phyloP scores from a whole-genome alignment of 2,329 filamentous ascomycete species.

The Paecilomyces fulvus region DNA sequence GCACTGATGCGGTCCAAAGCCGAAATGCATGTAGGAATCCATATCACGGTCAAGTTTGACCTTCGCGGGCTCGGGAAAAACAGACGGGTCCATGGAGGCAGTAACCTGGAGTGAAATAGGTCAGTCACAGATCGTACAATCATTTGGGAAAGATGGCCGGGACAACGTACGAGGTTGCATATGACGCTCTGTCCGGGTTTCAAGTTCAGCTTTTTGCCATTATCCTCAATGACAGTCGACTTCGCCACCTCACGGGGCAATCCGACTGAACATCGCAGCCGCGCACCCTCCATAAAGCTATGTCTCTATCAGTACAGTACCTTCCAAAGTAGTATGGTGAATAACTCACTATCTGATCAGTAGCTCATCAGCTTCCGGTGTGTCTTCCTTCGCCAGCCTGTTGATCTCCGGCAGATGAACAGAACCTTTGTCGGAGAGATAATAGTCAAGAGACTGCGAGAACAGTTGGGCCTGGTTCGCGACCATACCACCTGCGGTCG shows the following conservation, averaged over 20 bases:
- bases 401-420: constrained; percentile 42
- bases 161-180: constrained; percentile 27
- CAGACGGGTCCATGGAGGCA: constrained; percentile 27
- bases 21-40: constrained; percentile 56
- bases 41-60: constrained; percentile 57
- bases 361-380: constrained; percentile 38
- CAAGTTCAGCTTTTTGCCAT: constrained; percentile 21
- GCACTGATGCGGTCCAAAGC: constrained; percentile 54
- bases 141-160: background rate
- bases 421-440: constrained; percentile 42
- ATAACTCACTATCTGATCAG: constrained; percentile 42
- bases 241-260: constrained; percentile 27
- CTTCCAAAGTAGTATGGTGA: background rate
- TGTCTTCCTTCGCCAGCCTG: constrained; percentile 38
- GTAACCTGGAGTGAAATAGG: constrained; percentile 17
- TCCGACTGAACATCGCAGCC: constrained; percentile 30
- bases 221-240: constrained; percentile 25
- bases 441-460: constrained; percentile 50
- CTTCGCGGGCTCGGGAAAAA: constrained; percentile 30
- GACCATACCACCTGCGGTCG: constrained; percentile 49
- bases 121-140: constrained; percentile 1
- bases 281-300: constrained; percentile 34
- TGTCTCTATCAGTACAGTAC: background rate
- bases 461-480: constrained; percentile 52
- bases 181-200: constrained; percentile 27